These are phyloP conservation scores for Gastrolobium bilobum DNA, from an alignment of 306 rosid genomes.

Conservation along the genomic window DNA sequence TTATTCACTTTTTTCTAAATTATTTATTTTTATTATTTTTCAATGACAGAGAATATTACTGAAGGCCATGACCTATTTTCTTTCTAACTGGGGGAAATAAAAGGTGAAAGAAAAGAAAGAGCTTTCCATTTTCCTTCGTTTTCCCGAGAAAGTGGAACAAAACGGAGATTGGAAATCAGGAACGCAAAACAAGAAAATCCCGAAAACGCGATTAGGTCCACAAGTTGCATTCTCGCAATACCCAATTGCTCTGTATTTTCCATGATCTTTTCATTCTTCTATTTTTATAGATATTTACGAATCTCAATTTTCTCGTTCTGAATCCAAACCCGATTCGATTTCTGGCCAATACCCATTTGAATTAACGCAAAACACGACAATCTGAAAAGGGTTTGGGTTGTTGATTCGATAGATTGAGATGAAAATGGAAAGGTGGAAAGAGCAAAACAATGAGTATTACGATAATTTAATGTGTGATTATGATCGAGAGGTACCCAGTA, in stretches of 20 bases:
- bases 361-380: neutral
- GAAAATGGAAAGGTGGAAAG: conserved; percentile 64
- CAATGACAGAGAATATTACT: neutral
- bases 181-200: neutral
- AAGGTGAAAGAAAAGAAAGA: neutral
- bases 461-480: conserved; percentile 40
- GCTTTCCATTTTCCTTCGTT: conserved; percentile 34
- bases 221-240: neutral
- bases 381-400: conserved; percentile 43
- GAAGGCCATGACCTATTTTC: neutral
- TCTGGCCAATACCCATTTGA: neutral
- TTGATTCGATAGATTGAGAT: conserved; percentile 56
- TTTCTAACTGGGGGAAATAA: neutral
- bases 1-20: too few species aligned
- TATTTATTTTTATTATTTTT: neutral
- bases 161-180: conserved; percentile 43
- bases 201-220: conserved; percentile 27
- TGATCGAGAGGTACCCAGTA: conserved; percentile 35
- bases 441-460: conserved; percentile 40
- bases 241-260: neutral
- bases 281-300: neutral
- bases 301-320: neutral
- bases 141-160: conserved; percentile 54
- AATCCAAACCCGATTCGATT: neutral
- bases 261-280: conserved; percentile 13